Percentiles rank a stretch among this genome's conserved stretches.
Conservation (phyloP, 768 basidiomycete genomes). For the Sistotremastrum niveocremeum region DNA sequence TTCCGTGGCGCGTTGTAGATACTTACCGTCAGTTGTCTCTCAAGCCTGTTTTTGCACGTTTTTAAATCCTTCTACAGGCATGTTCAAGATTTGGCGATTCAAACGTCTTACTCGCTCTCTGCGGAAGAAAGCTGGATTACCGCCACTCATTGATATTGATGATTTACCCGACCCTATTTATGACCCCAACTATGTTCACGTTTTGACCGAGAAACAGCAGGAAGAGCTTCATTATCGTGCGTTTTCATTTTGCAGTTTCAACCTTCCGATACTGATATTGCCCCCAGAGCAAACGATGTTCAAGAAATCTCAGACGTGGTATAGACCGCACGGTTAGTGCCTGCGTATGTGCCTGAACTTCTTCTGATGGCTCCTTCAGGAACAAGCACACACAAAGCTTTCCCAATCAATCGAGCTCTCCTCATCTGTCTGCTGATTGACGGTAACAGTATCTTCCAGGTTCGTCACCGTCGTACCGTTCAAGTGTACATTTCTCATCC, state of each 20-base stretch:
- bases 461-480: constrained; percentile 11
- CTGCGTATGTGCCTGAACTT: constrained; percentile 27
- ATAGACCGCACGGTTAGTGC: constrained; percentile 74
- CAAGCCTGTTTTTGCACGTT: not conserved
- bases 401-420: constrained; percentile 60
- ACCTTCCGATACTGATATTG: constrained; percentile 1
- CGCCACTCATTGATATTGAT: constrained; percentile 57
- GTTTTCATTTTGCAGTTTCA: constrained; percentile 12
- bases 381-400: constrained; percentile 32
- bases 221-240: constrained; percentile 49
- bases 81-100: constrained; percentile 61
- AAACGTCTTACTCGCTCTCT: constrained; percentile 46
- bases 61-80: constrained; percentile 28
- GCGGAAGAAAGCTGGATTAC: constrained; percentile 49
- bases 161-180: constrained; percentile 70
- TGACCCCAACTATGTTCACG: constrained; percentile 58
- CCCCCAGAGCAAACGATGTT: constrained; percentile 53
- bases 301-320: constrained; percentile 68
- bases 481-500: constrained; percentile 1
- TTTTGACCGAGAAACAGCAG: constrained; percentile 53
- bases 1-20: constrained; percentile 63
- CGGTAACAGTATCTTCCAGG: constrained; percentile 74
- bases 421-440: constrained; percentile 61
- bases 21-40: constrained; percentile 44
- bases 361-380: constrained; percentile 1